Conservation (phyloP, 2,329 filamentous ascomycete species). For the Lasiodiplodia citricola region DNA sequence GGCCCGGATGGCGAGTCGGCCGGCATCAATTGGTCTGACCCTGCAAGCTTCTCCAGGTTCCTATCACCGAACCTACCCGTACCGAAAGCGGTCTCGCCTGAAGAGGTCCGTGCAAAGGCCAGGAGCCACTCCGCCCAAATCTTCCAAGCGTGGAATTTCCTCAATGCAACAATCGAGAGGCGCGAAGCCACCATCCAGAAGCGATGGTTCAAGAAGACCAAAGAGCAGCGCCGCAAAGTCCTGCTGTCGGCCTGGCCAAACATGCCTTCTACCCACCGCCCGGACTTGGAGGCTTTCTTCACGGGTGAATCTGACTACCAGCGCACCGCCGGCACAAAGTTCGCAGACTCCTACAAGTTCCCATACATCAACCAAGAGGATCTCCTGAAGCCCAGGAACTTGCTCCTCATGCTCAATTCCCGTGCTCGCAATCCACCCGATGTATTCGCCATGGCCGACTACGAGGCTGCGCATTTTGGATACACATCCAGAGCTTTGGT, state of each 20-base stretch:
- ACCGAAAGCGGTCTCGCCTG: slow-evolving; percentile 28
- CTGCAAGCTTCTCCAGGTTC: background rate
- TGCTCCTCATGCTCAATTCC: slow-evolving; percentile 60
- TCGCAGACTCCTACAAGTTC: slow-evolving; percentile 51
- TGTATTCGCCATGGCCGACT: slow-evolving; percentile 56
- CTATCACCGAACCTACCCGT: background rate
- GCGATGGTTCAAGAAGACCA: slow-evolving; percentile 62
- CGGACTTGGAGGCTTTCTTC: slow-evolving; percentile 54
- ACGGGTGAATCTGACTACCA: slow-evolving; percentile 30
- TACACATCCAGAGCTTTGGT: slow-evolving; percentile 31
- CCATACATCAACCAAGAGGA: slow-evolving; percentile 66
- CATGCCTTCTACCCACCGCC: slow-evolving; percentile 58
- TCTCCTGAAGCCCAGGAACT: slow-evolving; percentile 48
- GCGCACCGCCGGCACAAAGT: background rate
- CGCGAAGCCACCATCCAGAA: slow-evolving; percentile 59
- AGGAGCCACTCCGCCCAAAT: slow-evolving; percentile 37
- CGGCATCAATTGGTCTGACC: slow-evolving; percentile 3
- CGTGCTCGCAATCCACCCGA: slow-evolving; percentile 55
- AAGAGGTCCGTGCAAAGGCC: slow-evolving; percentile 33
- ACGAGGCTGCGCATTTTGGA: slow-evolving; percentile 41
- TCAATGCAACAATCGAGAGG: slow-evolving; percentile 54
- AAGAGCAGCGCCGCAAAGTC: slow-evolving; percentile 52
- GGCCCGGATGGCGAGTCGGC: background rate
- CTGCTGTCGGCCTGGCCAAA: slow-evolving; percentile 56
- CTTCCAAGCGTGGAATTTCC: slow-evolving; percentile 41